Evolutionary conservation across 306 rosid genomes (phyloP).

Genomic region (Inga laurina): DNA sequence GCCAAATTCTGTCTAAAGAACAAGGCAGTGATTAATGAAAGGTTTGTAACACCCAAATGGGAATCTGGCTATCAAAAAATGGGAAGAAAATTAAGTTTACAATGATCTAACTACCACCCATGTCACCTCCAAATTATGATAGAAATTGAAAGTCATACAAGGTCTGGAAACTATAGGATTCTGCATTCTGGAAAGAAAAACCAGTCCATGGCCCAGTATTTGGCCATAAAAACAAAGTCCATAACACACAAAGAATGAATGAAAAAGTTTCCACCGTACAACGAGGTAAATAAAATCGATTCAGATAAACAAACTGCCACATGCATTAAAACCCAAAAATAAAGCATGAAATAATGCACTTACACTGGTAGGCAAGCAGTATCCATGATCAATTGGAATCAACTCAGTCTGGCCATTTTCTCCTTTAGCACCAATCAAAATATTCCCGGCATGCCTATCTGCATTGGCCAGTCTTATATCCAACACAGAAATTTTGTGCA

Average conservation of each 20-base stretch:
- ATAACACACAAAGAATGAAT: conserved; percentile 10
- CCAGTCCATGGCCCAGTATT: background rate
- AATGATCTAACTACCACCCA: background rate
- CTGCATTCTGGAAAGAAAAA: background rate
- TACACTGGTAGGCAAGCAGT: conserved; percentile 93
- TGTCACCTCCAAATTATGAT: conserved; percentile 11
- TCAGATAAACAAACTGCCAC: conserved; percentile 2
- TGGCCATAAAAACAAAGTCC: background rate
- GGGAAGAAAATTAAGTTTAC: background rate
- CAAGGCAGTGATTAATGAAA: background rate
- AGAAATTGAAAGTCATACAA: background rate
- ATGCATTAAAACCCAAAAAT: conserved; percentile 18
- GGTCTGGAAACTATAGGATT: background rate
- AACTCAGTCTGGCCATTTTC: conserved; percentile 58
- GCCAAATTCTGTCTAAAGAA: conserved; percentile 4
- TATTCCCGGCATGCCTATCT: conserved; percentile 93
- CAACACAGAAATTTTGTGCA: conserved; percentile 82
- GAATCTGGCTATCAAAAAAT: background rate
- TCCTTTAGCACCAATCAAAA: conserved; percentile 59
- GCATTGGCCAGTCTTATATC: conserved; percentile 91
- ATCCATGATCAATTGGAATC: conserved; percentile 96
- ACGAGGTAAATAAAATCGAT: background rate
- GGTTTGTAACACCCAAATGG: conserved; percentile 1
- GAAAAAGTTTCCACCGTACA: conserved; percentile 16
- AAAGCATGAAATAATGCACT: conserved; percentile 35